phyloP scores from a whole-genome alignment of 2,329 filamentous ascomycete genomes.

The Arachnopeziza araneosa region DNA sequence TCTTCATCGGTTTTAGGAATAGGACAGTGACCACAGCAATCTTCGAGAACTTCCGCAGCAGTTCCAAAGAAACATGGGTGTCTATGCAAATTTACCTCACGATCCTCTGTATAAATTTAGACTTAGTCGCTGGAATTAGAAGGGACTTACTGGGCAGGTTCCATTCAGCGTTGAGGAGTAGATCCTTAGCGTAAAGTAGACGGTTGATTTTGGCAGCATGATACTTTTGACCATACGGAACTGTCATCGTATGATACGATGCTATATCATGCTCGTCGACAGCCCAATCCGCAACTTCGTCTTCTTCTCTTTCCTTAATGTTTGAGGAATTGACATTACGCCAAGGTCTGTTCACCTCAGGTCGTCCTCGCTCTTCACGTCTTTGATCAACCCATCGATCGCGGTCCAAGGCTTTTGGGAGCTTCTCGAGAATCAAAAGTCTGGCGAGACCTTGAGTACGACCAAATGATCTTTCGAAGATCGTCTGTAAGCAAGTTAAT shows the following conservation, averaged over 20 bases:
- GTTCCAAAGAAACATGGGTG: conserved; percentile 83
- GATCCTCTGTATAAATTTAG: conserved; percentile 44
- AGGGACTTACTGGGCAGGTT: conserved; percentile 48
- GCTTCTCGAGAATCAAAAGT: conserved; percentile 71
- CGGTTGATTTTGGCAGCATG: conserved; percentile 72
- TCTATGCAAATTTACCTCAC: conserved; percentile 72
- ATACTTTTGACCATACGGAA: conserved; percentile 59
- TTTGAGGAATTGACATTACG: conserved; percentile 44
- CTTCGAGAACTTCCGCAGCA: conserved; percentile 66
- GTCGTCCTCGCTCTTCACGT: conserved; percentile 66
- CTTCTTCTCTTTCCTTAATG: conserved; percentile 70
- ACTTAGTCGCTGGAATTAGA: not conserved
- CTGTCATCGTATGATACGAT: conserved; percentile 72
- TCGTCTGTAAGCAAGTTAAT: conserved; percentile 42
- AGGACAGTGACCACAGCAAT: conserved; percentile 80
- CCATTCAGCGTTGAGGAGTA: conserved; percentile 83
- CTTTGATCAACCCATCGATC: conserved; percentile 60
- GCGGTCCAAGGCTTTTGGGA: conserved; percentile 63
- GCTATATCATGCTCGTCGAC: conserved; percentile 58
- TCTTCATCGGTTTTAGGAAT: conserved; percentile 64
- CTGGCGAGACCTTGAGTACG: conserved; percentile 72
- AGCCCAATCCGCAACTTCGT: conserved; percentile 81
- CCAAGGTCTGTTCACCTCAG: conserved; percentile 41
- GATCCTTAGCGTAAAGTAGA: conserved; percentile 72
- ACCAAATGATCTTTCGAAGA: conserved; percentile 76